Base-by-base conservation (phyloP, 2,329 filamentous ascomycete genomes). In the Fusarium sarcochroum region DNA sequence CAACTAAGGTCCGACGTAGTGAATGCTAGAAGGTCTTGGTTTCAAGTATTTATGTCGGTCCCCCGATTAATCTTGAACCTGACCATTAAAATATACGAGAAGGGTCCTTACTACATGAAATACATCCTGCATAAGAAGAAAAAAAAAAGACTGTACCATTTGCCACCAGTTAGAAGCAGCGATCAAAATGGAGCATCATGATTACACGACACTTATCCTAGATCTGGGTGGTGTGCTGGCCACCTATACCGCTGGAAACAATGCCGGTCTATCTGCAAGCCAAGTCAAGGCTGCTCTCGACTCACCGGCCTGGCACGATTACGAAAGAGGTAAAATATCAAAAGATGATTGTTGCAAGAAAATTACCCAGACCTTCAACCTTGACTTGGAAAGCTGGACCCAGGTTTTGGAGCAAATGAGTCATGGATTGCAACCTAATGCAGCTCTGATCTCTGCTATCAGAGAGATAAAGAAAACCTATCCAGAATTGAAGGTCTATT, bases 361-460 rank as follows among this genome's bases (percentile, higher is more conserved):
- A 13, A 15, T 52, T 8, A 14, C 32, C 1, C 21, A 27, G 4
- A 7, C 7, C 15, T 64, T 37, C 13, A 18, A 9, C 2, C 5
- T 57, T 3, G 45, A 57, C 17, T 9, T 35, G 1, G 23, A 32
- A 17, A 40, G n/a, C 1, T 64, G 49, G 57, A 49, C 21, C 0
- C 20, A 32, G 9, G n/a, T 35, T 7, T 21, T 64, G 8, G 49
- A 57, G 7, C 49, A 55, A 20, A 52, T 57, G 35, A 51, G 25
- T 30, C 10, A 44, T 3, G 14, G 18, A 2, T 11, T 57, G 3
- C 10, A 44, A 15, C 17, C 18, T 14, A 52, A 64, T 3, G n/a
- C 1, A 7, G 4, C 17, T 1, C 17, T 62, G 4, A 25, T 62
- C 4, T 46, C 46, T 8, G 42, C n/a, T 3, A 48, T 64, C 21